Percentiles rank a stretch among this genome's conserved stretches.
Evolutionary conservation across 1,284 basidiomycete genomes (phyloP).

Genomic region (Apiotrichum domesticum): DNA sequence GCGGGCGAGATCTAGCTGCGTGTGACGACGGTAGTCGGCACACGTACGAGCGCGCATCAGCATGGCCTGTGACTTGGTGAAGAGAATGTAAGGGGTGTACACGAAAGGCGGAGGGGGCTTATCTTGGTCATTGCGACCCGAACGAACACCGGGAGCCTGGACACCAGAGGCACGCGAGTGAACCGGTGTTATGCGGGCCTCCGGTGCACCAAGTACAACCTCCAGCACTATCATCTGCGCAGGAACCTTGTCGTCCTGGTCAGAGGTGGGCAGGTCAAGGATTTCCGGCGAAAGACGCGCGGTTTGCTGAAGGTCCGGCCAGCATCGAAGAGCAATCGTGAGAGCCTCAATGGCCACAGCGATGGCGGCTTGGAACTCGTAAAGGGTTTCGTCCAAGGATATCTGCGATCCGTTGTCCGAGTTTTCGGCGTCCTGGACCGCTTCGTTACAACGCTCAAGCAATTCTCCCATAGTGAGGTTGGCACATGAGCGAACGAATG

Average conservation of each 20-base stretch:
- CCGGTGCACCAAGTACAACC: conserved; percentile 48
- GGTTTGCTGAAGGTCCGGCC: conserved; percentile 47
- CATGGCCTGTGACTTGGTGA: conserved; percentile 50
- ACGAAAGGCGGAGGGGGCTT: conserved; percentile 50
- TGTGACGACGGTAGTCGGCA: conserved; percentile 43
- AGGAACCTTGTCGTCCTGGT: conserved; percentile 37
- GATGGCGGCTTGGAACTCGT: conserved; percentile 51
- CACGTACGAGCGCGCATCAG: conserved; percentile 45
- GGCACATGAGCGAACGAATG: conserved; percentile 46
- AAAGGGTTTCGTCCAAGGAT: conserved; percentile 45
- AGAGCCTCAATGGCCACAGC: conserved; percentile 50
- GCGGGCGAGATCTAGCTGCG: conserved; percentile 41
- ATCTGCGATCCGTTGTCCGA: conserved; percentile 31
- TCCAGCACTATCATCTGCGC: conserved; percentile 50
- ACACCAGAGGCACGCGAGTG: conserved; percentile 41
- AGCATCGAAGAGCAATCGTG: conserved; percentile 47
- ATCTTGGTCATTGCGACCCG: conserved; percentile 40
- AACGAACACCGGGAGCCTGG: conserved; percentile 36
- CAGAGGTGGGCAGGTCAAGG: conserved; percentile 47
- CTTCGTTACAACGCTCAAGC: conserved; percentile 44
- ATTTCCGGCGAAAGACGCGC: conserved; percentile 51
- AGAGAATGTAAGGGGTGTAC: conserved; percentile 51
- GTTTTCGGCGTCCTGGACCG: conserved; percentile 38
- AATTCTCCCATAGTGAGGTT: conserved; percentile 49
- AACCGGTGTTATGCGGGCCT: conserved; percentile 33